Conservation (phyloP, 305 asterid species). For the Fraxinus nigra region DNA sequence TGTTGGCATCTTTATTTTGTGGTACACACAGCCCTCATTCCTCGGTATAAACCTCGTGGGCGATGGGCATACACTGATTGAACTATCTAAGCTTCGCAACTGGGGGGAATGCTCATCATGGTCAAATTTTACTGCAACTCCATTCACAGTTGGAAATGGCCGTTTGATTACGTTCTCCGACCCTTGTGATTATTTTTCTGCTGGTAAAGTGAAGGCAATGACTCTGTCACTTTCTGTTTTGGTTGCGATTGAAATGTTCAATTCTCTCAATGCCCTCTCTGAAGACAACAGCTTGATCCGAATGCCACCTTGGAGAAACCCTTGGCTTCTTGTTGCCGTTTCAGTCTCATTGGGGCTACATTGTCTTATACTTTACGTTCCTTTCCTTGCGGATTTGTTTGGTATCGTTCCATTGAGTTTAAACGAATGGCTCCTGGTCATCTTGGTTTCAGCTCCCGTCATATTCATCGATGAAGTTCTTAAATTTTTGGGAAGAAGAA, state of each 20-base stretch:
- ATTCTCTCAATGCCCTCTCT: slow-evolving; percentile 84
- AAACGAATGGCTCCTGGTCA: slow-evolving; percentile 74
- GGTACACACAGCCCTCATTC: slow-evolving; percentile 86
- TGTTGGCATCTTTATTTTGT: slow-evolving; percentile 73
- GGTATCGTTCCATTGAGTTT: slow-evolving; percentile 68
- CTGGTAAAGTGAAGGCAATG: slow-evolving; percentile 85
- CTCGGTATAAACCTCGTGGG: slow-evolving; percentile 57
- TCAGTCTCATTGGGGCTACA: slow-evolving; percentile 65
- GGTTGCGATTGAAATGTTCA: slow-evolving; percentile 88
- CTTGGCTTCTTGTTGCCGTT: slow-evolving; percentile 87
- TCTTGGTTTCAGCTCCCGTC: slow-evolving; percentile 70
- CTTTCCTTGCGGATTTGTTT: slow-evolving; percentile 69
- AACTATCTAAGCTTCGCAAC: slow-evolving; percentile 72
- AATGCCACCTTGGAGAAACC: slow-evolving; percentile 97
- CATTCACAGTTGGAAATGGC: slow-evolving; percentile 61
- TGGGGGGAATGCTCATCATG: slow-evolving; percentile 91
- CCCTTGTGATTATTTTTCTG: slow-evolving; percentile 77
- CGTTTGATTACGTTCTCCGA: slow-evolving; percentile 51
- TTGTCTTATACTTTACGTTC: slow-evolving; percentile 75
- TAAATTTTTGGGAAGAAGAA: slow-evolving; percentile 71
- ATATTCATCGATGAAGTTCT: slow-evolving; percentile 74
- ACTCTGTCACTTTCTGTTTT: slow-evolving; percentile 81
- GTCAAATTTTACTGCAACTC: slow-evolving; percentile 67
- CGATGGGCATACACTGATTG: slow-evolving; percentile 78
- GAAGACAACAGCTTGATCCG: slow-evolving; percentile 78